Evolutionary conservation across 495 filamentous ascomycete species (phyloP), one percentile per base, ranked within the genome.

Genomic region (Penicillium chermesinum): DNA sequence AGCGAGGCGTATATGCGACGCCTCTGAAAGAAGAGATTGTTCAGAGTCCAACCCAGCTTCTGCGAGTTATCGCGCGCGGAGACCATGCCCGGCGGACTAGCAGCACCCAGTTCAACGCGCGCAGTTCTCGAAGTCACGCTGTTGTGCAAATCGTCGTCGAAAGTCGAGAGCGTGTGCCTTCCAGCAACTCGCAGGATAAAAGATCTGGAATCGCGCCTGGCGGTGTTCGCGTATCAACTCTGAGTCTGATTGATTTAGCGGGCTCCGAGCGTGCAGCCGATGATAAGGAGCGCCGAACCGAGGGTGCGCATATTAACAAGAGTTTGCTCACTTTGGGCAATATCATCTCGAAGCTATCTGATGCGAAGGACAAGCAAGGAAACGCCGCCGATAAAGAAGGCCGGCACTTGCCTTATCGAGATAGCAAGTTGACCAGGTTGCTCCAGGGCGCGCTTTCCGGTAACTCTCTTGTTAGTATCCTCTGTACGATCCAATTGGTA

Each of bases 91-190:
- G 93, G 50, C 75, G 90, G 48, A 94, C 88, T 3, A 85, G 88
- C 44, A 94, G 89, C 62, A 98, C 93, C 1, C 93, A 97, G 56
- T 98, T 88, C 77, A 98, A 98, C 56, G 78, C 89, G 34, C 85
- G 91, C 61, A 96, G 89, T 69, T 98, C 93, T 44, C 88, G 93
- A 59, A 95, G 89, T 76, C 93, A 98, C 57, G 93, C 93, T 1
- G 93, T 98, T 19, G 93, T 98, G 20, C 93, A 98, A 68, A 97
- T 98, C 53, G 94, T 98, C 10, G 91, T 98, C 21, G 93, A 98
- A 63, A 96, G 90, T 58, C 77, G 93, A 64, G 94, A 96, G 57
- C 86, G 94, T 18, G 82, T 82, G 39, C 76, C 79, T 15, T 56
- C 67, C 6, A 72, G 68, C 7, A 80, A 70, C n/a, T 69, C 73